Evolutionary conservation across 306 rosid species (phyloP), one percentile per base, ranked within the genome.

Genomic region (Quercus engelmannii): DNA sequence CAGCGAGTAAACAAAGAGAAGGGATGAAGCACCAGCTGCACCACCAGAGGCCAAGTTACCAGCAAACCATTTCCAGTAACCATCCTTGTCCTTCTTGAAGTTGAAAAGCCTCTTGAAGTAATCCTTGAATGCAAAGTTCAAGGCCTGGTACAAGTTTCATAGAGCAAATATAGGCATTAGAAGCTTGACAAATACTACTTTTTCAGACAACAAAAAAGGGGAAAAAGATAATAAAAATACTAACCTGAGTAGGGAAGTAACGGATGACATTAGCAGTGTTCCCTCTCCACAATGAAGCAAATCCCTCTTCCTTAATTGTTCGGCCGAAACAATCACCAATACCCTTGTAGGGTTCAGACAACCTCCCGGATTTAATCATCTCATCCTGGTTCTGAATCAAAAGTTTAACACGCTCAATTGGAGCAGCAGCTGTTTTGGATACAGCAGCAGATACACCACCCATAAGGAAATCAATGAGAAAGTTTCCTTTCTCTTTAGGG

Each of bases 361-460:
- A 87, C 74, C 98, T 86, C 7, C 98, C 98, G 6, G 88, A 0
- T 74, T 94, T 94, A 52, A 94, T 77, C 97, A 94, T 92, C 82
- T 91, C 97, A 73, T 94, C 96, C 86, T 94, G 97, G 78, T 94
- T 94, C 71, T 94, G 98, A 69, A 94, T 94, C 87, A 94, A 79
- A 69, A 94, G 98, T 46, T 94, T 94, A 25, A 92, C 91, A 11
- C 98, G 93, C 76, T 94, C 98, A 55, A 94, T 94, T 71, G 98
- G 98, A 30, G 97, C 98, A 56, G 98, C 97, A 73, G 94, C 96
- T 5, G 98, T 94, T 74, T 94, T 94, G 51, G 98, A 94, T 15
- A 94, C 98, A 4, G 98, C 98, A 30, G 96, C 98, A 46, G 97
- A 94, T 61, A 94, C 98, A 64, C 97, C 98, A 63, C 97, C 97